Evolutionary conservation across 345 rosid genomes (phyloP).

Genomic region (Aquilaria malaccensis): DNA sequence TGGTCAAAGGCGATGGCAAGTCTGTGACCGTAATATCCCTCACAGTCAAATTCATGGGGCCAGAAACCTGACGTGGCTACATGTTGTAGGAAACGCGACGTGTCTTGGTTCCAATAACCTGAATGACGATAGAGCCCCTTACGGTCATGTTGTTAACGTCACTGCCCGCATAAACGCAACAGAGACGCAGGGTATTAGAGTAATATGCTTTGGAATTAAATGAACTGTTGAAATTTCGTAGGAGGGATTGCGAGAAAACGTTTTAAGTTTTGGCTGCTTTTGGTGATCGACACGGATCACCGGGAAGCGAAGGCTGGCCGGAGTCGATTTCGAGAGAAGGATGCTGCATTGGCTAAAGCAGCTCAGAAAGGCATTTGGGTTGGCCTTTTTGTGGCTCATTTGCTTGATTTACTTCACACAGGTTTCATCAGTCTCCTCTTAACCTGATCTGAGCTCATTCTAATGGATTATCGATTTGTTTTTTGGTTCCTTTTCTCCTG

Average conservation of each 20-base stretch:
- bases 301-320: neutral
- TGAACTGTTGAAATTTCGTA: conserved; percentile 11
- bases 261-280: neutral
- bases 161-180: neutral
- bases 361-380: conserved; percentile 60
- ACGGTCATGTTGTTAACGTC: too few species aligned
- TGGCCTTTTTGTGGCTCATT: conserved; percentile 84
- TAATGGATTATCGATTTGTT: neutral
- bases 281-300: conserved; percentile 5
- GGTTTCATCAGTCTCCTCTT: conserved; percentile 26
- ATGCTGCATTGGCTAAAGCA: conserved; percentile 62
- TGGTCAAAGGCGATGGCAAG: neutral
- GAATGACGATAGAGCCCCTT: conserved; percentile 8
- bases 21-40: neutral
- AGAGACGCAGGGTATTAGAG: conserved; percentile 13
- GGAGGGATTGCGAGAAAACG: neutral
- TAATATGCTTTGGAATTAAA: neutral
- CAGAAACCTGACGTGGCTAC: conserved; percentile 7
- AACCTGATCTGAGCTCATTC: neutral
- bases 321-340: conserved; percentile 10
- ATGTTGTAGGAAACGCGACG: neutral
- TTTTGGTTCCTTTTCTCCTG: neutral
- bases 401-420: conserved; percentile 93
- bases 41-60: neutral
- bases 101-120: neutral